Base-by-base conservation (phyloP, 2,329 filamentous ascomycete genomes). In the Colletotrichum chrysophilum region DNA sequence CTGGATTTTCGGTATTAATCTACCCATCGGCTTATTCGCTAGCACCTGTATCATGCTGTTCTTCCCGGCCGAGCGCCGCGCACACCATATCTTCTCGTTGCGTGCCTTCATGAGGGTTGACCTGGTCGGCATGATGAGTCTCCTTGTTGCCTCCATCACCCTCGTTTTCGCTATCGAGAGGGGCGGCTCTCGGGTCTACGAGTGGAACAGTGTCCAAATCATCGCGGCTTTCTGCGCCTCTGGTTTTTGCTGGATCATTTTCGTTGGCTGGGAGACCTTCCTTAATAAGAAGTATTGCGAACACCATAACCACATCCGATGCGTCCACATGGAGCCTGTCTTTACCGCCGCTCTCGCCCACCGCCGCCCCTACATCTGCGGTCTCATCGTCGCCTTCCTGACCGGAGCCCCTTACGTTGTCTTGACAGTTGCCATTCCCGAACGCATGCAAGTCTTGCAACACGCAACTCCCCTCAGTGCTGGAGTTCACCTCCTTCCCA, bases 1-100 rank as follows among this genome's bases (percentile, higher is more conserved):
- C 66, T 91, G 90, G 85, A 86, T 93, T 52, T 93, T 93, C 80
- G 89, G 90, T 81, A 89, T 92, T 80, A 93, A 93, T 90, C 84
- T 90, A 26, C 89, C 89, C 0, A 87, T 88, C 77, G 88, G 89
- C 2, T 79, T 87, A 4, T 78, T 87, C 13, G 85, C 87, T 5
- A 84, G 90, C n/a, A 78, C 86, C 18, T 85, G 84, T 6, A 85
- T 91, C 4, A 84, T 87, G n/a, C 84, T 86, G 69, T 84, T 86
- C 56, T 89, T 87, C 85, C 88, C 88, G 1, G 80, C 81, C 6
- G 83, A 85, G 62, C 78, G 52, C 12, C 70, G 85, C 12, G 82
- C 82, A 5, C 80, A 81, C 5, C 77, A 82, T 38, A 79, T 86
- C 62, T 82, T 85, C 56, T 87, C 86, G 3, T 84, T 84, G 82